Conservation (phyloP, 2,329 filamentous ascomycete species). For the Chrysoporthe puriensis region DNA sequence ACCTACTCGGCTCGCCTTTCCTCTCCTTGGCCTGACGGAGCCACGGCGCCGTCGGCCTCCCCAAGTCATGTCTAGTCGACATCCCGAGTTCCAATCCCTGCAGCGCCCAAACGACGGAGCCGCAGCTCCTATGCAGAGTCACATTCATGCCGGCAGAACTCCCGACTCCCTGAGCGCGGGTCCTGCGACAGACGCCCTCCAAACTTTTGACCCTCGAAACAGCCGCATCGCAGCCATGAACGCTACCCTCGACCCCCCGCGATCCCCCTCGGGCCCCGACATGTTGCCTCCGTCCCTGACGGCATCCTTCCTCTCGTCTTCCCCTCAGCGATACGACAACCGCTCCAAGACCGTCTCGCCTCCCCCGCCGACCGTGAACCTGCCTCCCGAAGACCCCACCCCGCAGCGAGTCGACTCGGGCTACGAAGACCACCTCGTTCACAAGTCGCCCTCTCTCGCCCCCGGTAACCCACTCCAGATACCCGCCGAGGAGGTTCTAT, state of each 20-base stretch:
- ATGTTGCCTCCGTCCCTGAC: conserved; percentile 21
- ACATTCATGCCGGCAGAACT: conserved; percentile 15
- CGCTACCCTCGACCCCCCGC: conserved; percentile 29
- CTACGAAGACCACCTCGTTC: conserved; percentile 25
- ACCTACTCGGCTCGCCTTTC: conserved; percentile 3
- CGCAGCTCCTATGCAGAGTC: conserved; percentile 23
- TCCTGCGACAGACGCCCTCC: conserved; percentile 34
- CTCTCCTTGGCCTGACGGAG: conserved; percentile 1
- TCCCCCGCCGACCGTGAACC: conserved; percentile 34
- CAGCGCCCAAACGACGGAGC: conserved; percentile 24
- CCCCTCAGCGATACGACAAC: conserved; percentile 30
- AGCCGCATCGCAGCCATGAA: conserved; percentile 31
- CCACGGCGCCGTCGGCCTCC: background rate
- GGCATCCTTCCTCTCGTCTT: conserved; percentile 24
- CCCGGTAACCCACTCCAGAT: conserved; percentile 27
- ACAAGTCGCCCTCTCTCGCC: conserved; percentile 24
- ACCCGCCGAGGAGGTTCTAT: conserved; percentile 30
- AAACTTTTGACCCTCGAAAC: conserved; percentile 30
- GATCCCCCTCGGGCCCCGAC: conserved; percentile 24
- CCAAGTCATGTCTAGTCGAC: conserved; percentile 25
- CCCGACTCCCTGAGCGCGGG: conserved; percentile 30
- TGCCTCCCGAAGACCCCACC: conserved; percentile 27
- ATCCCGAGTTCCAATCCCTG: conserved; percentile 21
- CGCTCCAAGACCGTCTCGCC: conserved; percentile 37
- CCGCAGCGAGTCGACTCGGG: conserved; percentile 26